Conservation (phyloP, 495 filamentous ascomycete genomes). For the Aspergillus homomorphus region DNA sequence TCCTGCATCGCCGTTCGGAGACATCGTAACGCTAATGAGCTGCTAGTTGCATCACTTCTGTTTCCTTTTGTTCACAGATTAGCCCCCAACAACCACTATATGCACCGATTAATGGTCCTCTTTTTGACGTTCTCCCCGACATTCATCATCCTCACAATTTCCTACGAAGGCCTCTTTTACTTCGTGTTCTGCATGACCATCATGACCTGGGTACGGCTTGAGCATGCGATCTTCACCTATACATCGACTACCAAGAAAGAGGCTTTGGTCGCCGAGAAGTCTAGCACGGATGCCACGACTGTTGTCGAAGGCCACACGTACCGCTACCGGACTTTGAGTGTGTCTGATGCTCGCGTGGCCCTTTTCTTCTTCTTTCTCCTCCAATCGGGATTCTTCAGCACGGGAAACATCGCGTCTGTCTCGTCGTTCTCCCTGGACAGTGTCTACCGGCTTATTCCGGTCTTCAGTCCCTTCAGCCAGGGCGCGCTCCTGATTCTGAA, state of each 20-base stretch:
- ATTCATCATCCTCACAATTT: conserved; percentile 96
- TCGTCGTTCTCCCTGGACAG: conserved; percentile 93
- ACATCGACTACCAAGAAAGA: conserved; percentile 24
- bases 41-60: conserved; percentile 65
- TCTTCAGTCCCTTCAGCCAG: conserved; percentile 94
- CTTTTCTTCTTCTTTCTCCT: conserved; percentile 94
- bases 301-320: conserved; percentile 37
- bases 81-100: conserved; percentile 80
- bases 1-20: neutral
- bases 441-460: conserved; percentile 84
- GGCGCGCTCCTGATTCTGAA: conserved; percentile 85
- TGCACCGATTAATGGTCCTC: conserved; percentile 83
- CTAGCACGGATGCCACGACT: conserved; percentile 28
- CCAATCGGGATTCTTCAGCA: conserved; percentile 95
- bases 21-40: neutral
- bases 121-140: conserved; percentile 92
- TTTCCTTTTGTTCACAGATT: conserved; percentile 80
- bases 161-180: conserved; percentile 97
- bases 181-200: conserved; percentile 81
- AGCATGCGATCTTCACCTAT: conserved; percentile 71
- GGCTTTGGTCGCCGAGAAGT: conserved; percentile 21
- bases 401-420: conserved; percentile 92
- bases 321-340: conserved; percentile 66
- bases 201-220: conserved; percentile 84
- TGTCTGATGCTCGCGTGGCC: conserved; percentile 80